Conservation (phyloP, 306 rosid genomes). For the Cucumis hystrix region DNA sequence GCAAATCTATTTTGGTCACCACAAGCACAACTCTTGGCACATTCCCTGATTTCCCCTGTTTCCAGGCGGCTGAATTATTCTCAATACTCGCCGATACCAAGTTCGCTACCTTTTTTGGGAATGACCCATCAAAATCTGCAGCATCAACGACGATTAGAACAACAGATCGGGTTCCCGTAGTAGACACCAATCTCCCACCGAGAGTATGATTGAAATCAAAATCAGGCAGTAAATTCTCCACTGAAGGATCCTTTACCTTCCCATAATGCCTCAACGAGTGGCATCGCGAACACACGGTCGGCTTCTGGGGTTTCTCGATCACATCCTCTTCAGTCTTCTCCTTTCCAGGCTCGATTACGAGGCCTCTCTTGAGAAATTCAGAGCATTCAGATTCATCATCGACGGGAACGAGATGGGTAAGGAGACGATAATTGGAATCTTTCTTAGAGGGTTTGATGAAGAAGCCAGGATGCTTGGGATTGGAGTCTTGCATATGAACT, state of each 20-base stretch:
- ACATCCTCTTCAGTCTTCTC: constrained; percentile 7
- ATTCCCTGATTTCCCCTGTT: constrained; percentile 71
- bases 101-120: constrained; percentile 65
- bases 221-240: constrained; percentile 79
- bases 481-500: constrained; percentile 60
- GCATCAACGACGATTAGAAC: constrained; percentile 83
- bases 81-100: constrained; percentile 63
- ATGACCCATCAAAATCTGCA: constrained; percentile 79
- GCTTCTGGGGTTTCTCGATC: constrained; percentile 32
- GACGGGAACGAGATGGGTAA: constrained; percentile 38
- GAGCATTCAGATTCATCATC: constrained; percentile 58
- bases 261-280: constrained; percentile 89
- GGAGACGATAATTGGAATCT: constrained; percentile 33
- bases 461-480: constrained; percentile 71
- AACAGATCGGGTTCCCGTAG: constrained; percentile 53
- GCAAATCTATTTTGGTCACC: constrained; percentile 61
- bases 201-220: constrained; percentile 79
- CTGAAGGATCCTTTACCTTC: constrained; percentile 70
- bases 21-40: constrained; percentile 85
- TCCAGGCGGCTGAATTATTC: constrained; percentile 54
- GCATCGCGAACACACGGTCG: constrained; percentile 77
- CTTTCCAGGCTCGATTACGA: constrained; percentile 38
- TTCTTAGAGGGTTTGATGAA: constrained; percentile 63
- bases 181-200: constrained; percentile 57
- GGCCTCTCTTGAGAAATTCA: constrained; percentile 50